Percentiles rank a stretch among this genome's conserved stretches.
phyloP scores from a whole-genome alignment of 2,329 filamentous ascomycete genomes.

The Scortechinia acanthostroma region DNA sequence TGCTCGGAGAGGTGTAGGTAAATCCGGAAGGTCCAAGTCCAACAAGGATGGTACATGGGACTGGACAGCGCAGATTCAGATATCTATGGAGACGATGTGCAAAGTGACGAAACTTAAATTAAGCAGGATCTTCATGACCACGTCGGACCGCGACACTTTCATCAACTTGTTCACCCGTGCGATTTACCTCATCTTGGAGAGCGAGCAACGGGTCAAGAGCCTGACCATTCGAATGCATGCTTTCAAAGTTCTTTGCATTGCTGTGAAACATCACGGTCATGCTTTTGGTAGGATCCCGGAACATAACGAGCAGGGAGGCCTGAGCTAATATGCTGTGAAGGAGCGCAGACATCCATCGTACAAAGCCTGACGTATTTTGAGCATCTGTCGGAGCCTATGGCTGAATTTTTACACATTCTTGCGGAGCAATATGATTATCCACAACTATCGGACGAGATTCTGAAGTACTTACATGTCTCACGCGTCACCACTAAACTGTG shows the following conservation, averaged over 20 bases:
- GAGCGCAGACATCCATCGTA: constrained; percentile 93
- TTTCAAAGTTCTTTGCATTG: constrained; percentile 93
- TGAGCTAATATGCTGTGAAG: constrained; percentile 34
- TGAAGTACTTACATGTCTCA: constrained; percentile 32
- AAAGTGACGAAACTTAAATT: constrained; percentile 91
- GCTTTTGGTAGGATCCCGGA: constrained; percentile 64
- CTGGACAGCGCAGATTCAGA: constrained; percentile 78
- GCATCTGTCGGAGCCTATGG: constrained; percentile 97
- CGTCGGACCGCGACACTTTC: constrained; percentile 91
- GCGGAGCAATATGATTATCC: constrained; percentile 97
- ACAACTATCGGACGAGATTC: constrained; percentile 85
- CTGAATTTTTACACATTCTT: constrained; percentile 91
- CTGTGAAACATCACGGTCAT: constrained; percentile 95
- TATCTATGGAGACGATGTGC: constrained; percentile 86
- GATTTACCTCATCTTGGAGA: constrained; percentile 89
- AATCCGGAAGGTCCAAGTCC: constrained; percentile 68
- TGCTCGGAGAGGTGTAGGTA: constrained; percentile 65
- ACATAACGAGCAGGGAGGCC: background rate
- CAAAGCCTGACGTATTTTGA: constrained; percentile 98
- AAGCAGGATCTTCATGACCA: constrained; percentile 87
- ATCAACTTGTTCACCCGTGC: constrained; percentile 85
- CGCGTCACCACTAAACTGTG: background rate
- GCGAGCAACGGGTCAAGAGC: constrained; percentile 83
- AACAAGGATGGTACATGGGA: constrained; percentile 72
- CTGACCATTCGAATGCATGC: constrained; percentile 89